Percentiles rank a stretch among this genome's conserved stretches.
Evolutionary conservation across 352 stramenopile genomes (phyloP).

Genomic region (Globisporangium cylindrosporum): DNA sequence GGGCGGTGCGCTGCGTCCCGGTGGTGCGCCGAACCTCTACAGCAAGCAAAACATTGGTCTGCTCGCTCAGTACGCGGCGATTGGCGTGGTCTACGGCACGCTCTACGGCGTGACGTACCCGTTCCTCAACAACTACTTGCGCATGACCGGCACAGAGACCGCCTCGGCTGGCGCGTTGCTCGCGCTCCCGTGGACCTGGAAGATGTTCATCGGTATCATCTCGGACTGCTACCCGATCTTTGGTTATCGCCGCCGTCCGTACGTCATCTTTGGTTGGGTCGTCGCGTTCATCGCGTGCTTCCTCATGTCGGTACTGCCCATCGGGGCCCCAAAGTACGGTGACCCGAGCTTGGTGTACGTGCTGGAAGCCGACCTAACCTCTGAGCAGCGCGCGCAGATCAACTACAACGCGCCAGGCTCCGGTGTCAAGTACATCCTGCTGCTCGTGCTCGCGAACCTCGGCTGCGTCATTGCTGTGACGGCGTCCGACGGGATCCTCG

Average conservation of each 20-base stretch:
- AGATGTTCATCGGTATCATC: slow-evolving; percentile 62
- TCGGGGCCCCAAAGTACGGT: slow-evolving; percentile 53
- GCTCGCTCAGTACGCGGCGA: slow-evolving; percentile 44
- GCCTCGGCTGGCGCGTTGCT: slow-evolving; percentile 48
- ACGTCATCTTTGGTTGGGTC: slow-evolving; percentile 73
- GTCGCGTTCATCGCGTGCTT: slow-evolving; percentile 34
- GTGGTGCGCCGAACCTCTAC: slow-evolving; percentile 26
- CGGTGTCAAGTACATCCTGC: slow-evolving; percentile 47
- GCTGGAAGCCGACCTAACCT: slow-evolving; percentile 27
- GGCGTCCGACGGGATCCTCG: slow-evolving; percentile 43
- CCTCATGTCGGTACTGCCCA: slow-evolving; percentile 31
- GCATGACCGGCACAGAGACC: slow-evolving; percentile 38
- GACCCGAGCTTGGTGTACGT: slow-evolving; percentile 34
- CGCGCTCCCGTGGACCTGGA: slow-evolving; percentile 73
- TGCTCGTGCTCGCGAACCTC: slow-evolving; percentile 59
- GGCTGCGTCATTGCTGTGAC: slow-evolving; percentile 54
- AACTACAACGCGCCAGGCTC: slow-evolving; percentile 30
- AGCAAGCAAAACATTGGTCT: slow-evolving; percentile 41
- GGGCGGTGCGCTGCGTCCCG: slow-evolving; percentile 43
- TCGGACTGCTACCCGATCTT: slow-evolving; percentile 39
- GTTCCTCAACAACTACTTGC: slow-evolving; percentile 52
- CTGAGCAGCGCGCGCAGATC: slow-evolving; percentile 19
- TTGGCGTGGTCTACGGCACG: slow-evolving; percentile 46
- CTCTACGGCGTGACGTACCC: slow-evolving; percentile 47
- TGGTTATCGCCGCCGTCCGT: slow-evolving; percentile 39